Base-by-base conservation (phyloP, 2,329 filamentous ascomycete species). In the Colletotrichum acutatum region DNA sequence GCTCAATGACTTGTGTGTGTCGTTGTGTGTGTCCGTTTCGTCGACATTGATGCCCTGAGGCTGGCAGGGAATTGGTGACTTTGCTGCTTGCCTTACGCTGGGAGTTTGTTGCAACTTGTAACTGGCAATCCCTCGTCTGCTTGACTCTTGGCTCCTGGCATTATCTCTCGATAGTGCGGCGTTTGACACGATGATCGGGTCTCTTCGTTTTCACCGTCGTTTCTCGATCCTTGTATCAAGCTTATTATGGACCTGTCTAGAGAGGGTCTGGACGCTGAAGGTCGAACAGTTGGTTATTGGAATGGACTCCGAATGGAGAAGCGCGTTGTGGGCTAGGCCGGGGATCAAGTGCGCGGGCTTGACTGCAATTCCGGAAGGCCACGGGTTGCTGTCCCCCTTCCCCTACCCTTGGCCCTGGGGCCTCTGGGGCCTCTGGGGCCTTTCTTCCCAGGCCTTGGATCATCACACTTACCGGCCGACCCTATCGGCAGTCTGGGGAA, bases 401-500 rank as follows among this genome's bases (percentile, higher is more conserved):
- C 63, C 56, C 19, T 60, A 32, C 37, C 56, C 64, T 52, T 42
- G 37, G 37, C 37, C 37, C 37, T 42, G 37, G 42, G 19, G 42
- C 53, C 14, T n/a, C 37, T 42, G 37, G 42, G 19, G 42, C 53
- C 14, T n/a, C 24, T 57, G 56, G 56, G 46, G 42, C 42, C 42
- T 49, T 49, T 49, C 6, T n/a, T 49, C 42, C 42, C 42, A 49
- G 42, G 42, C 42, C 19, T 49, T 49, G 42, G 42, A 49, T 49
- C 42, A 49, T 49, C 42, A 49, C 42, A 49, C 42, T 49, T 66
- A 42, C 54, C 34, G 62, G 60, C 26, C 42, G 68, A 71, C 63
- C 68, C 68, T 71, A 62, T 68, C 68, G 68, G 68, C 68, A 71
- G 68, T 71, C 68, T 57, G 68, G 68, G 68, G 68, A 71, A 71